Conservation (phyloP, 2,329 filamentous ascomycete genomes). For the Pseudocercospora fuligena region DNA sequence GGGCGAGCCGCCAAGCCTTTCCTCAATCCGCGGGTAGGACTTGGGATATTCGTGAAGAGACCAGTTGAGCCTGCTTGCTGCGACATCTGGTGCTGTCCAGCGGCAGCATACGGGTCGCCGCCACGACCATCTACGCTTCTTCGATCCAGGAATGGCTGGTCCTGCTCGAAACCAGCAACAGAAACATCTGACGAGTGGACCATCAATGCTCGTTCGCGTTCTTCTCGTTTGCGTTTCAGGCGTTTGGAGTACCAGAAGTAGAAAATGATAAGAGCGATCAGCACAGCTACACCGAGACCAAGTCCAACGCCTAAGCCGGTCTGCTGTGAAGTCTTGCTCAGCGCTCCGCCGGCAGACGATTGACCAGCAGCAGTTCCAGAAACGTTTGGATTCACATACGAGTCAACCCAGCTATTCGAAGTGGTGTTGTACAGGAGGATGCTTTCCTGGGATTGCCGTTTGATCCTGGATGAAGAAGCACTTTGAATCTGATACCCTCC, state of each 20-base stretch:
- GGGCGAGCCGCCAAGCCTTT: conserved; percentile 45
- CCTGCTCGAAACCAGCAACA: conserved; percentile 50
- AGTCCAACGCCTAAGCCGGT: conserved; percentile 53
- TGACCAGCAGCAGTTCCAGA: conserved; percentile 1
- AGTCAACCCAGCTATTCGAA: conserved; percentile 61
- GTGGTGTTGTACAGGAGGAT: conserved; percentile 66
- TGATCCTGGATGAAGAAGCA: conserved; percentile 40
- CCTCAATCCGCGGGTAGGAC: conserved; percentile 53
- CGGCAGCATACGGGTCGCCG: conserved; percentile 48
- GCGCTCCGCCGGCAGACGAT: conserved; percentile 35
- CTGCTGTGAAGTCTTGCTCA: conserved; percentile 52
- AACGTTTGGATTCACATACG: conserved; percentile 55
- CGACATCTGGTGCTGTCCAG: conserved; percentile 26
- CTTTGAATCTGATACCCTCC: conserved; percentile 61
- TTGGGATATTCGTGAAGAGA: conserved; percentile 53
- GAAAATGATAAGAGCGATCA: conserved; percentile 48
- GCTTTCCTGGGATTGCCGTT: conserved; percentile 47
- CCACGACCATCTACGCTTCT: conserved; percentile 42
- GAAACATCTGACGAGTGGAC: conserved; percentile 38
- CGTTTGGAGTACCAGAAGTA: conserved; percentile 55
- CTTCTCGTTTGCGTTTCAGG: conserved; percentile 45
- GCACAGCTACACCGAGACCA: conserved; percentile 48
- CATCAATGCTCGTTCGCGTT: conserved; percentile 60
- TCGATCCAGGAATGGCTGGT: conserved; percentile 51
- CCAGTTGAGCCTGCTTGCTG: conserved; percentile 50